Percentiles rank a stretch among this genome's conserved stretches.
phyloP scores from a whole-genome alignment of 371 early-diverging fungal genomes.

The Choanephora cucurbitarum region DNA sequence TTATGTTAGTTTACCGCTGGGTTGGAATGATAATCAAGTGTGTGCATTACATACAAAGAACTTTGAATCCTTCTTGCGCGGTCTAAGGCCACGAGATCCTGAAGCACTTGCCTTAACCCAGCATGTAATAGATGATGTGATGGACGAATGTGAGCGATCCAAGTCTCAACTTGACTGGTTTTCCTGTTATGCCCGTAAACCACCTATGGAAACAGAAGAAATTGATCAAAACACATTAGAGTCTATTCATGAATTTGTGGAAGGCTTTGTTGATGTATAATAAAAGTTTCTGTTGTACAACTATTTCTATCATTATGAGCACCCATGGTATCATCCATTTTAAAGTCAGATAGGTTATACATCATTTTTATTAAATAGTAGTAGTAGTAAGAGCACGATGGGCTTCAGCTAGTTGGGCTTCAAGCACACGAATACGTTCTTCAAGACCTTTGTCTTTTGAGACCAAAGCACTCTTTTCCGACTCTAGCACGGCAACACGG shows the following conservation, averaged over 20 bases:
- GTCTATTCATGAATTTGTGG: conserved; percentile 28
- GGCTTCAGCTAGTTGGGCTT: conserved; percentile 73
- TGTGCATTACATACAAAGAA: conserved; percentile 35
- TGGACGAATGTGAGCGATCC: conserved; percentile 33
- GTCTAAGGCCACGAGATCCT: conserved; percentile 19
- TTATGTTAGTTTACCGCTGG: conserved; percentile 27
- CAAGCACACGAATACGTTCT: conserved; percentile 68
- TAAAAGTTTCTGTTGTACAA: neutral
- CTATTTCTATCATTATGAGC: too few species aligned
- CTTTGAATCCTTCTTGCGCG: conserved; percentile 21
- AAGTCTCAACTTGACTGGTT: conserved; percentile 42
- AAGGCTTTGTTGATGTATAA: conserved; percentile 28
- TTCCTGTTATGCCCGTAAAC: conserved; percentile 44
- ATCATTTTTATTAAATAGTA: too few species aligned
- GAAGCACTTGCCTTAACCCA: neutral
- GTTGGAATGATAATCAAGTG: conserved; percentile 32
- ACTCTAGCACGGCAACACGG: conserved; percentile 76
- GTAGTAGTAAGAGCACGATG: conserved; percentile 57
- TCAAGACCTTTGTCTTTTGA: conserved; percentile 67
- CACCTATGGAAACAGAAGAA: conserved; percentile 11
- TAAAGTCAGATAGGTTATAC: neutral
- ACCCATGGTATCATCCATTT: neutral
- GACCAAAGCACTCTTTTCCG: conserved; percentile 61
- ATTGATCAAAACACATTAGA: conserved; percentile 26
- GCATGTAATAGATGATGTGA: conserved; percentile 10